Conservation (phyloP, 208 protist genomes). For the Leishmania gerbilli region DNA sequence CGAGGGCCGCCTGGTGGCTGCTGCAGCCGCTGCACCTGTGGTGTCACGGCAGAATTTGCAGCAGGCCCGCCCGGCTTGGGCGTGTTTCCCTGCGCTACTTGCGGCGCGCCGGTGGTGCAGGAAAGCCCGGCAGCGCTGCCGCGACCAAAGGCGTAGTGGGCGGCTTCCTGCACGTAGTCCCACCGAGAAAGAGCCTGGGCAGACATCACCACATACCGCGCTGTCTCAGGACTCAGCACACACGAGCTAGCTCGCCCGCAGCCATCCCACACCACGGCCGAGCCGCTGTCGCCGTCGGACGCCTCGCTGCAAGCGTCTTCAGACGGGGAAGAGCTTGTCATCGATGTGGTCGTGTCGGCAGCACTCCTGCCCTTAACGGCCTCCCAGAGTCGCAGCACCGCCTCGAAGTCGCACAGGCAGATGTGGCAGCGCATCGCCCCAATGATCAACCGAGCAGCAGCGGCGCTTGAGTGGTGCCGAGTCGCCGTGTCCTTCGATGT, state of each 20-base stretch:
- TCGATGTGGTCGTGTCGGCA: not conserved
- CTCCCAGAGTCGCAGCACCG: constrained; percentile 70
- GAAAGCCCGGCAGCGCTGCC: not conserved
- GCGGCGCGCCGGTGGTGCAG: not conserved
- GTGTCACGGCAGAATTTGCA: not conserved
- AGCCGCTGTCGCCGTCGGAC: not conserved
- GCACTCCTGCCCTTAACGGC: not conserved
- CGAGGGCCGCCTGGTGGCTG: not conserved
- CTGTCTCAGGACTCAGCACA: constrained; percentile 27
- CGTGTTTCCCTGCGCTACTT: not conserved
- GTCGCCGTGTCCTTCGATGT: not conserved
- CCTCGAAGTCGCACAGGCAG: constrained; percentile 65
- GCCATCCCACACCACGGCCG: constrained; percentile 1
- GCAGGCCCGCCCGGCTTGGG: not conserved
- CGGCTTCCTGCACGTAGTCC: constrained; percentile 68
- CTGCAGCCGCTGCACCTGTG: not conserved
- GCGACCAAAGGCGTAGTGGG: constrained; percentile 10
- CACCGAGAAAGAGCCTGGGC: constrained; percentile 77
- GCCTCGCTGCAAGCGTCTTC: not conserved
- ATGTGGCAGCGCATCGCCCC: constrained; percentile 83
- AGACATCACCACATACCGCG: constrained; percentile 62
- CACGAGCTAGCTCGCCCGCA: not conserved
- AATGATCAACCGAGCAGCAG: constrained; percentile 24
- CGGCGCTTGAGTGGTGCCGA: constrained; percentile 5
- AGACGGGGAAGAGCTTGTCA: constrained; percentile 1